phyloP scores from a whole-genome alignment of 2,329 filamentous ascomycete species.

The Ophiostoma piceae region DNA sequence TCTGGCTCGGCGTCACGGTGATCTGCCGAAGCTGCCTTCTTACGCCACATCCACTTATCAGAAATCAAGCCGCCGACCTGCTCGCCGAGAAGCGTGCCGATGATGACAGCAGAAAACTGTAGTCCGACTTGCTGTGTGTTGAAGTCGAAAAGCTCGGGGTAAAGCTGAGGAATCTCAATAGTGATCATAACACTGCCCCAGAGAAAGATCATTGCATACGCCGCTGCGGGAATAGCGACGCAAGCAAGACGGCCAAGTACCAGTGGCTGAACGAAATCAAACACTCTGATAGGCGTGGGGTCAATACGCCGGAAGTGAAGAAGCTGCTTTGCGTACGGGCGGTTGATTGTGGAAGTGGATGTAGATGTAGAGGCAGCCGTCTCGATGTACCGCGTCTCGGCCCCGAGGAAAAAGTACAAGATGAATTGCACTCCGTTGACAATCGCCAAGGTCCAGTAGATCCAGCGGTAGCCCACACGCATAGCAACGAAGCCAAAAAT shows the following conservation, averaged over 20 bases:
- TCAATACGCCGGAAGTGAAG: too few species aligned
- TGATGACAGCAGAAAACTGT: background rate
- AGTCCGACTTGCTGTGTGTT: background rate
- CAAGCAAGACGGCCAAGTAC: too few species aligned
- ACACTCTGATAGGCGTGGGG: too few species aligned
- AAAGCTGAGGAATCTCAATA: background rate
- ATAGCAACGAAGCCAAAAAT: slow-evolving; percentile 45
- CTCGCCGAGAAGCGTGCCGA: background rate
- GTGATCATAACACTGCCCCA: background rate
- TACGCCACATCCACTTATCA: background rate
- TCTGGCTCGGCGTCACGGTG: background rate
- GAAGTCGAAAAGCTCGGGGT: background rate
- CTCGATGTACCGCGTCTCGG: too few species aligned
- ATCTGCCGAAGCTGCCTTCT: background rate
- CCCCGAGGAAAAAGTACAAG: background rate
- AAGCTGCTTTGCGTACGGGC: too few species aligned
- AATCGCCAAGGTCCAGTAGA: too few species aligned
- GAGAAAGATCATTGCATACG: background rate
- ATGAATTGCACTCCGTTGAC: background rate
- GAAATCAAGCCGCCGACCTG: background rate
- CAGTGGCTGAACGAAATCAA: too few species aligned
- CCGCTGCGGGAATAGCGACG: too few species aligned
- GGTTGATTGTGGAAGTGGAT: too few species aligned
- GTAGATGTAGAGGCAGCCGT: too few species aligned
- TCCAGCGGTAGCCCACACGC: slow-evolving; percentile 42